Evolutionary conservation across 495 filamentous ascomycete species (phyloP).

Genomic region (Neurospora sp.): DNA sequence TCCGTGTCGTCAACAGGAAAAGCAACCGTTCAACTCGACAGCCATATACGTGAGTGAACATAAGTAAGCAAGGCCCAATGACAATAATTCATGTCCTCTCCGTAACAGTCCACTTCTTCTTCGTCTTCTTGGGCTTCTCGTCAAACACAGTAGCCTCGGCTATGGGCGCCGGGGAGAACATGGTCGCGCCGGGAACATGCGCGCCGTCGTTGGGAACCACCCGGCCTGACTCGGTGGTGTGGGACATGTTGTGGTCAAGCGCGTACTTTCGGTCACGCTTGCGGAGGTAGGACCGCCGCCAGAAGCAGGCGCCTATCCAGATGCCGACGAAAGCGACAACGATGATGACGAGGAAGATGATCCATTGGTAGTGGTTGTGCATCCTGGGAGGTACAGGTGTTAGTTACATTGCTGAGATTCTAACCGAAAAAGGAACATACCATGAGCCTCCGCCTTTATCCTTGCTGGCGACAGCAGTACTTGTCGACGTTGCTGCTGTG

Average conservation of each 20-base stretch:
- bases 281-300: conserved; percentile 40
- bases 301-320: conserved; percentile 44
- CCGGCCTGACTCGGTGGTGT: conserved; percentile 18
- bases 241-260: conserved; percentile 27
- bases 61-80: conserved; percentile 2
- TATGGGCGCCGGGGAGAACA: conserved; percentile 24
- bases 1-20: background rate
- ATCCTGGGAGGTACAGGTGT: conserved; percentile 25
- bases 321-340: conserved; percentile 40
- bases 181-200: conserved; percentile 19
- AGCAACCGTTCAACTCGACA: background rate
- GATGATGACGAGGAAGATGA: conserved; percentile 45
- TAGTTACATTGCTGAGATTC: background rate
- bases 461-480: conserved; percentile 6
- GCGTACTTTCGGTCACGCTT: conserved; percentile 43
- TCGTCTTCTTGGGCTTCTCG: conserved; percentile 14
- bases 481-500: conserved; percentile 11
- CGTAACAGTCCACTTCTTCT: conserved; percentile 32
- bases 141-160: conserved; percentile 17
- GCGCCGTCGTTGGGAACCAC: conserved; percentile 21
- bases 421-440: conserved; percentile 5
- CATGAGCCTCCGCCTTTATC: conserved; percentile 15
- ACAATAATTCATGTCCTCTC: conserved; percentile 23
- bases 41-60: background rate
- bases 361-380: conserved; percentile 41